Evolutionary conservation across 768 basidiomycete genomes (phyloP).

Genomic region (Termitomyces sp.): DNA sequence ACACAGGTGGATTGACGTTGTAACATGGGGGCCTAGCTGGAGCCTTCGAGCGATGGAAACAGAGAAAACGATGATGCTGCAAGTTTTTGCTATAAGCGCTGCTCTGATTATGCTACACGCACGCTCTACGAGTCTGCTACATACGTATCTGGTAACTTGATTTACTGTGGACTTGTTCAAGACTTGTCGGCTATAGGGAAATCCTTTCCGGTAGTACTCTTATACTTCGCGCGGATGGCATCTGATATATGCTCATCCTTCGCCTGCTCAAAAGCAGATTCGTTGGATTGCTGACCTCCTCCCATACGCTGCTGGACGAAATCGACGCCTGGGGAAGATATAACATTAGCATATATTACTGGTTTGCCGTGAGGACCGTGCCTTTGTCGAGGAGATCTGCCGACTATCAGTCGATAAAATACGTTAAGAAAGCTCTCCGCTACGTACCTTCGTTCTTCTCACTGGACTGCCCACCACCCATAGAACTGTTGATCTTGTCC

Average conservation of each 20-base stretch:
- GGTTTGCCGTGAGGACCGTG: neutral
- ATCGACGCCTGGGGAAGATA: constrained; percentile 25
- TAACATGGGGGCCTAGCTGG: no score
- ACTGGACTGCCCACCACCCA: neutral
- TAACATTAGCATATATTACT: neutral
- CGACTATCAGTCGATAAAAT: neutral
- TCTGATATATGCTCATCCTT: constrained; percentile 41
- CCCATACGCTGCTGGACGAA: constrained; percentile 34
- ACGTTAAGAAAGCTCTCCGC: neutral
- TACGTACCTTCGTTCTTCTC: neutral
- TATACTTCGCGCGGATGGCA: constrained; percentile 28
- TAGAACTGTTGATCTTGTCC: neutral
- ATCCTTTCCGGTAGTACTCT: constrained; percentile 31
- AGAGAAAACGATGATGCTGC: no score
- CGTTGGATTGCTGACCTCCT: constrained; percentile 35
- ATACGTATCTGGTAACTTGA: no score
- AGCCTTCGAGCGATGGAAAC: no score
- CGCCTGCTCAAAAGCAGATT: constrained; percentile 34
- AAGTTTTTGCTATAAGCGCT: no score
- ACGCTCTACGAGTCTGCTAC: no score
- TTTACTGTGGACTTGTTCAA: neutral
- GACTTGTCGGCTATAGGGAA: constrained; percentile 29
- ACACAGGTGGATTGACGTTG: no score
- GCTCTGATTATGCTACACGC: no score
- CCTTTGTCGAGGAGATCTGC: constrained; percentile 5